Base-by-base conservation (phyloP, 2,329 filamentous ascomycete species). In the Tolypocladium paradoxum region DNA sequence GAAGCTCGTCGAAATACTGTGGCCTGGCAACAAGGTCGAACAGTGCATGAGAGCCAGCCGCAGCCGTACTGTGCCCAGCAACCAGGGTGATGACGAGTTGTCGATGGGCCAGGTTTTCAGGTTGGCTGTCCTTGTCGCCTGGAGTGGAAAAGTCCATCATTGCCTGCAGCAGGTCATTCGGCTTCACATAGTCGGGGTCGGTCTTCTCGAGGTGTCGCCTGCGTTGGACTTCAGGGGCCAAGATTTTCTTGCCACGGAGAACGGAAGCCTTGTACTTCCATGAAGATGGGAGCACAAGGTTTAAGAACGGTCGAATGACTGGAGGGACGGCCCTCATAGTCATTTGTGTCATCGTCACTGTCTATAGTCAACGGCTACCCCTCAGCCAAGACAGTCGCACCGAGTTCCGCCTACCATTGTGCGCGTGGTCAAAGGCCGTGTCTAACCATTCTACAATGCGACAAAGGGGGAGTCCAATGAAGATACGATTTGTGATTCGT, bases 331-430 rank as follows among this genome's bases (percentile, higher is more conserved):
- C 38, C 16, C 51, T 53, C 49, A 57, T 55, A 18, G 45, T 46
- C 34, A 57, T 55, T 33, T 57, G 53, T 9, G 50, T 57, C 33
- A 57, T 52, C 11, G 53, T 54, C 8, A 57, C 55, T 57, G 33
- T 4, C 3, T 18, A 31, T 36, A 16, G 20, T 48, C 24, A 54
- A n/a, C 24, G 0, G 18, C 24, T 29, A 27, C 16, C 29, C 24
- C 18, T 27, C 40, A 8, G 6, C 7, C 14, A 45, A 16, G 38
- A n/a, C 3, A 16, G 8, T 16, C 22, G 16, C 12, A 6, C 12
- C 22, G 12, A 43, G 22, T 6, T 0, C 20, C 33, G 20, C 43
- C 22, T 22, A 57, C 55, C 45, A 29, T 55, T 55, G 46, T 57
- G 48, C 8, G 53, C 48, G 14, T 52, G 53, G 16, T 48, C 18